phyloP scores from a whole-genome alignment of 2,329 filamentous ascomycete species.

The Furcasterigmium sp. region DNA sequence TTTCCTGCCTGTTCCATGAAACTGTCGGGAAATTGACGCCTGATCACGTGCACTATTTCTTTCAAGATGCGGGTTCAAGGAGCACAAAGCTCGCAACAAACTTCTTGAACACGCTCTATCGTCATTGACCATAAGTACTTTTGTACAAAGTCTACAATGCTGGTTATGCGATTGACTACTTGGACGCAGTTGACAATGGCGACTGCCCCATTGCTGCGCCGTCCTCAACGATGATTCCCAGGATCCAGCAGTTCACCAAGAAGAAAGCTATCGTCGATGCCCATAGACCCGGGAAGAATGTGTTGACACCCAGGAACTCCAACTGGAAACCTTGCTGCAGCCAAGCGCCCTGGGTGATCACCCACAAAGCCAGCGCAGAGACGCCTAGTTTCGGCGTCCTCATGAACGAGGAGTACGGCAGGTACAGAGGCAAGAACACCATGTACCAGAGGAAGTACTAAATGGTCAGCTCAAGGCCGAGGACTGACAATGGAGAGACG shows the following conservation, averaged over 20 bases:
- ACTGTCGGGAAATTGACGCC: conserved; percentile 13
- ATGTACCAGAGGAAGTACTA: conserved; percentile 99
- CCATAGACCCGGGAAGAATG: conserved; percentile 84
- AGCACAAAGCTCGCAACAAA: too few species aligned
- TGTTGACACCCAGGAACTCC: conserved; percentile 75
- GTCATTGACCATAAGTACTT: neutral
- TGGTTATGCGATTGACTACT: too few species aligned
- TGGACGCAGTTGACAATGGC: too few species aligned
- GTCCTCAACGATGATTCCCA: conserved; percentile 75
- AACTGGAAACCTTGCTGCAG: conserved; percentile 69
- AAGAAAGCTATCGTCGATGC: conserved; percentile 74
- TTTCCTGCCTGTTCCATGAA: too few species aligned
- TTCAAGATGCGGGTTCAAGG: too few species aligned
- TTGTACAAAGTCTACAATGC: neutral
- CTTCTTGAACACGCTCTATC: too few species aligned
- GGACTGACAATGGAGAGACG: conserved; percentile 21
- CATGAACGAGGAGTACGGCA: conserved; percentile 73
- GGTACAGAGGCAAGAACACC: conserved; percentile 85
- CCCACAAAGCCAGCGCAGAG: conserved; percentile 65
- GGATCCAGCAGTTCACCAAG: conserved; percentile 77
- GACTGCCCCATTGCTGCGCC: too few species aligned
- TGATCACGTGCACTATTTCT: conserved; percentile 14
- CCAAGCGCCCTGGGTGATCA: conserved; percentile 70
- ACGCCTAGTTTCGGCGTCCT: conserved; percentile 55
- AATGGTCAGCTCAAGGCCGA: conserved; percentile 9